Evolutionary conservation across 2,329 filamentous ascomycete species (phyloP), one percentile per base, ranked within the genome.

Genomic region (Furcasterigmium furcatum): DNA sequence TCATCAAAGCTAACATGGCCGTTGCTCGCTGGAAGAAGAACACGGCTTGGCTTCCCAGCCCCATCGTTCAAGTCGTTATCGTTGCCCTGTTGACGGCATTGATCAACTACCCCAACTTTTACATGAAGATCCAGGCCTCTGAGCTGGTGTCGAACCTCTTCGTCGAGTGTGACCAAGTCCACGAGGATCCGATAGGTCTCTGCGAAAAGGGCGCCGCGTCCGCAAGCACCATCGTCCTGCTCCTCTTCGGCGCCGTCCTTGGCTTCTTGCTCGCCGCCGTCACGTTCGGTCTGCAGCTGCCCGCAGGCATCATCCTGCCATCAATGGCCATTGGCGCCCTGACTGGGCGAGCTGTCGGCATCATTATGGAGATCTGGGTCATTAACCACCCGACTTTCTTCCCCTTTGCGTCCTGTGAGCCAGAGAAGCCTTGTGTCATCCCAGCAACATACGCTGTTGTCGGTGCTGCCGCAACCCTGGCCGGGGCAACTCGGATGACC

Each of bases 391-490:
- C 91, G 0, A 71, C 68, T n/a, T 88, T 87, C 56, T 79, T 95
- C 60, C 67, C 87, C 36, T 96, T 97, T 61, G 69, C 74, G 36
- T 82, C 82, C 34, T 99, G 94, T 70, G 85, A 91, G 55, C 88
- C 90, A 4, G 92, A 96, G 64, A 73, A 88, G 34, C 82, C 85
- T 8, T 99, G 94, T 67, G 84, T 99, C 42, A 96, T 88, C 0
- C 92, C 94, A 1, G 94, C 92, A 13, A 95, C 92, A 2, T 99
- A 99, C 61, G 94, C 94, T 51, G 95, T 99, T 57, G 87, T 99
- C 50, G 94, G 94, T 27, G 94, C 94, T 1, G 92, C 94, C 1
- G 91, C 94, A 4, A 90, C 92, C n/a, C 81, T 99, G 2, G 89
- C 88, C 6, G 94, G 94, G 40, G 90, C 95, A 29, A 97, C 92